Percentiles rank a stretch among this genome's conserved stretches.
Evolutionary conservation across 352 stramenopile species (phyloP).

Genomic region (Pythium insidiosum): DNA sequence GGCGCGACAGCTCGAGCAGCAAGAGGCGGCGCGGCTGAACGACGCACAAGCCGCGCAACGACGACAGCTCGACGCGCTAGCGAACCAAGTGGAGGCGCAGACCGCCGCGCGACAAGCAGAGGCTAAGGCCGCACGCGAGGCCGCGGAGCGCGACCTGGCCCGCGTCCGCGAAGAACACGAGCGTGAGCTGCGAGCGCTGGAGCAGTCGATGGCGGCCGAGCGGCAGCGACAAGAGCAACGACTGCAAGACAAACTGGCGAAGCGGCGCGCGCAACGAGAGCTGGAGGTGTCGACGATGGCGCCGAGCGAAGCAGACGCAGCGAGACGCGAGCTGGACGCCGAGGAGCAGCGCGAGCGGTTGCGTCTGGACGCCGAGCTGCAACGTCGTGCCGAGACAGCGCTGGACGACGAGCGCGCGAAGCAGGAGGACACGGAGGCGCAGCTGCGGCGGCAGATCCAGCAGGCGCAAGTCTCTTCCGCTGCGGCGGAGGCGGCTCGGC

Average conservation of each 20-base stretch:
- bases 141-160: constrained; percentile 39
- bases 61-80: constrained; percentile 23
- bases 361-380: constrained; percentile 9
- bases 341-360: constrained; percentile 7
- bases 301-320: not conserved
- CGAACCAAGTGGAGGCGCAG: constrained; percentile 9
- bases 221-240: constrained; percentile 57
- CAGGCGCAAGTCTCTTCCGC: constrained; percentile 5
- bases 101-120: not conserved
- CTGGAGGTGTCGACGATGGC: not conserved
- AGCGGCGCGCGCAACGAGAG: constrained; percentile 8
- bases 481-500: constrained; percentile 6
- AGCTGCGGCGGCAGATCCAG: constrained; percentile 5
- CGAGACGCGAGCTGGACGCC: not conserved
- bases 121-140: constrained; percentile 1
- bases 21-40: constrained; percentile 1
- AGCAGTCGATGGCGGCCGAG: constrained; percentile 36
- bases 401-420: constrained; percentile 11
- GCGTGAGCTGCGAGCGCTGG: constrained; percentile 33
- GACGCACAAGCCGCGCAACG: constrained; percentile 18
- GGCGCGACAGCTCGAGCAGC: not conserved
- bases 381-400: constrained; percentile 2
- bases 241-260: constrained; percentile 23
- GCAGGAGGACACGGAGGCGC: constrained; percentile 11
- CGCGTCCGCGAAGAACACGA: constrained; percentile 53